Evolutionary conservation across 768 basidiomycete species (phyloP).

Genomic region (Cubamyces sp.): DNA sequence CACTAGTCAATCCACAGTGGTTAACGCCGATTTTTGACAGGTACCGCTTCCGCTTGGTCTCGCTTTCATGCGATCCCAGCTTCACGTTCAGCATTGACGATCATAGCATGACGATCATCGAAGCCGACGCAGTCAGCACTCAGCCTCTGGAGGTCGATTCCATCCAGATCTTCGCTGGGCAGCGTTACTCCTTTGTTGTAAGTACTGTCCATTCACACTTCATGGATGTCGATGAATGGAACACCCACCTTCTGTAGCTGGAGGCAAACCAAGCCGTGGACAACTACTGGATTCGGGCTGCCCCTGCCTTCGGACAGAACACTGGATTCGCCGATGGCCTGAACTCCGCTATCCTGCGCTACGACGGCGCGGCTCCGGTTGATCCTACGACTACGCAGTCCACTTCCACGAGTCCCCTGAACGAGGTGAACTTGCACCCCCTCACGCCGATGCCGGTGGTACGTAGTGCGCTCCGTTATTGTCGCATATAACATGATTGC

Average conservation of each 20-base stretch:
- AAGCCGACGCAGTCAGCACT: constrained; percentile 51
- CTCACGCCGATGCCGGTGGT: constrained; percentile 28
- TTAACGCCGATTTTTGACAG: constrained; percentile 31
- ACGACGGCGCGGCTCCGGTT: constrained; percentile 43
- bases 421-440: constrained; percentile 46
- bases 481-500: neutral
- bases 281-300: constrained; percentile 64
- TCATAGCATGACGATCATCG: constrained; percentile 52
- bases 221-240: neutral
- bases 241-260: constrained; percentile 11
- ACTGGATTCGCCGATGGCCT: constrained; percentile 40
- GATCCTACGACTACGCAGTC: constrained; percentile 45
- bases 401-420: constrained; percentile 34
- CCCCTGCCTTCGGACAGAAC: constrained; percentile 34
- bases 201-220: neutral
- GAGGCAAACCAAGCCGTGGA: constrained; percentile 45
- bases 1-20: neutral
- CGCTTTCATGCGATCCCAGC: constrained; percentile 37
- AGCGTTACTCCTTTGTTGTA: constrained; percentile 55
- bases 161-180: constrained; percentile 51
- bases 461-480: neutral
- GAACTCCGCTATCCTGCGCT: constrained; percentile 57
- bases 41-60: constrained; percentile 30
- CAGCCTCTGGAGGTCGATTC: constrained; percentile 45
- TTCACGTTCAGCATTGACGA: constrained; percentile 51